These are phyloP conservation scores for Phaseolus coccineus DNA, from an alignment of 331 rosid genomes.

Conservation along the genomic window DNA sequence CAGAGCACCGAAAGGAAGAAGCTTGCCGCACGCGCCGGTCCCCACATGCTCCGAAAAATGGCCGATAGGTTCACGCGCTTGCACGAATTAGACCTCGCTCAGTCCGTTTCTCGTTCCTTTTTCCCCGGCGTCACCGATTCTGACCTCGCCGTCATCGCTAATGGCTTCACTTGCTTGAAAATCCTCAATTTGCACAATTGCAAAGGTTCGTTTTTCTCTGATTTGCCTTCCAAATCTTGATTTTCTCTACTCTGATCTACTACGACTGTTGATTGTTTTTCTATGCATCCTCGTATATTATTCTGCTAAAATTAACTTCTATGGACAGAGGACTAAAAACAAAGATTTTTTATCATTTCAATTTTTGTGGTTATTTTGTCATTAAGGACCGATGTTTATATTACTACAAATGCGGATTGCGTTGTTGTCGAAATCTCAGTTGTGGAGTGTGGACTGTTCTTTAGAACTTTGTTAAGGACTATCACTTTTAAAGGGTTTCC, in stretches of 20 bases:
- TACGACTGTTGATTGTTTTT: not conserved
- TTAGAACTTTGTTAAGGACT: not conserved
- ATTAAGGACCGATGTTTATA: not conserved
- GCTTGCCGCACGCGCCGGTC: constrained; percentile 91
- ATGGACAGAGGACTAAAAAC: not conserved
- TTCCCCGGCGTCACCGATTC: constrained; percentile 91
- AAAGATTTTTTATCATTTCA: not conserved
- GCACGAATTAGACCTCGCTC: constrained; percentile 80
- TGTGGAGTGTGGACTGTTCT: not conserved
- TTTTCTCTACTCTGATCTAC: not conserved
- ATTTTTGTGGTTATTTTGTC: not conserved
- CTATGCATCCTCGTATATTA: not conserved
- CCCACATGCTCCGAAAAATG: constrained; percentile 83
- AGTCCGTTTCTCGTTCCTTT: constrained; percentile 87
- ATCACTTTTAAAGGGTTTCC: not conserved
- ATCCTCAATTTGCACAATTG: constrained; percentile 79
- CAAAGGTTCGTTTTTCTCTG: constrained; percentile 56
- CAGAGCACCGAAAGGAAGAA: constrained; percentile 94
- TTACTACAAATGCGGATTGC: not conserved
- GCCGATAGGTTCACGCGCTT: constrained; percentile 83
- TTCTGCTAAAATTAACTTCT: not conserved
- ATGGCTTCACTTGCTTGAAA: constrained; percentile 70
- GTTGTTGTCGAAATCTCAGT: too few species aligned
- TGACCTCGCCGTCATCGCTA: constrained; percentile 79
- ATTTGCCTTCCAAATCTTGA: not conserved